A percentile compares a stretch with the other conserved stretches of the same genome.
Evolutionary conservation across 352 stramenopile genomes (phyloP).

Genomic region (Phytophthora palmivora): DNA sequence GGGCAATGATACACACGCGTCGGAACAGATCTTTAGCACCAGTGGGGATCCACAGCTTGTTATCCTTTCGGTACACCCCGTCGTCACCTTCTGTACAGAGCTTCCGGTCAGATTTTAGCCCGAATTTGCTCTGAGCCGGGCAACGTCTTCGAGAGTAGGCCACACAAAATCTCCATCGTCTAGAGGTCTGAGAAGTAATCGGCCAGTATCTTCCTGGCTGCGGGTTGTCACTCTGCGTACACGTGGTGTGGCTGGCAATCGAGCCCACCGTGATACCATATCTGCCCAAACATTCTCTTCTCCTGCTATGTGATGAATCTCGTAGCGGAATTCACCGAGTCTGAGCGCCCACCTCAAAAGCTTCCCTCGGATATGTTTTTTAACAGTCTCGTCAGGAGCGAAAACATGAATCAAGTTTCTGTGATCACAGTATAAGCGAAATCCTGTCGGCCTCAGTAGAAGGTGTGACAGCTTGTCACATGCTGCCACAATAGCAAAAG

Average conservation of each 20-base stretch:
- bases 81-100: slow-evolving; percentile 1
- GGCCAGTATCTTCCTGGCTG: background rate
- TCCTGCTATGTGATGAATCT: no score
- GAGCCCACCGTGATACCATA: slow-evolving; percentile 16
- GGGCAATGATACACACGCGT: slow-evolving; percentile 16
- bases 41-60: background rate
- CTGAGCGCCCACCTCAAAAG: no score
- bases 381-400: slow-evolving; percentile 1
- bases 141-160: slow-evolving; percentile 5
- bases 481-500: slow-evolving; percentile 26
- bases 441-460: slow-evolving; percentile 6
- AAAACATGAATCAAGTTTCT: slow-evolving; percentile 11
- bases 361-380: no score
- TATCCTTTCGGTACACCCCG: background rate
- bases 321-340: no score
- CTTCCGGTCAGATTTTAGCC: background rate
- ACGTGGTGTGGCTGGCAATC: background rate
- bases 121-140: background rate
- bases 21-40: slow-evolving; percentile 1
- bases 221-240: background rate
- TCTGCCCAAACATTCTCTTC: no score
- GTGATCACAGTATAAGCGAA: slow-evolving; percentile 12
- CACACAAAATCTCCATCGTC: slow-evolving; percentile 13
- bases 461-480: slow-evolving; percentile 27
- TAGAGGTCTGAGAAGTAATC: background rate